phyloP scores from a whole-genome alignment of 164 flowering plant genomes.

The Brasenia schreberi region DNA sequence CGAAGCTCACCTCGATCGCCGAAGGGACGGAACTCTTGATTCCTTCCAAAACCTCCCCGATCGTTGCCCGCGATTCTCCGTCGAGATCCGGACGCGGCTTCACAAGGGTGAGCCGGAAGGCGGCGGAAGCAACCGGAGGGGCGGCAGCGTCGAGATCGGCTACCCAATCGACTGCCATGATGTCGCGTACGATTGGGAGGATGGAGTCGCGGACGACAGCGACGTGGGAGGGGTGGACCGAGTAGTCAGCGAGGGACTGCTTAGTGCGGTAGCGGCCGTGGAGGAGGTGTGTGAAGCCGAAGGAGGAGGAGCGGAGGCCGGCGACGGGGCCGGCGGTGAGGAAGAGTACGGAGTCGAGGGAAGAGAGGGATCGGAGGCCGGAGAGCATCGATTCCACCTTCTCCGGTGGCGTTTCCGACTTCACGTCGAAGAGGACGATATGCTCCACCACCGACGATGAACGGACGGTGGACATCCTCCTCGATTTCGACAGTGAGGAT shows the following conservation, averaged over 20 bases:
- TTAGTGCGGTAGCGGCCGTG: constrained; percentile 52
- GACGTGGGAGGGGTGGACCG: constrained; percentile 38
- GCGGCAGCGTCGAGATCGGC: constrained; percentile 13
- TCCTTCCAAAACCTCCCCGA: constrained; percentile 28
- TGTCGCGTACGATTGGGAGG: constrained; percentile 42
- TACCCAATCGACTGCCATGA: constrained; percentile 72
- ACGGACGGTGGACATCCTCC: not conserved
- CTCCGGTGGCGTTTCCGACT: constrained; percentile 22
- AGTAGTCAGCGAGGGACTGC: constrained; percentile 30
- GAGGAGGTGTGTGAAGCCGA: constrained; percentile 46
- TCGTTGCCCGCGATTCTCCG: constrained; percentile 21
- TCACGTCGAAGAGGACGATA: constrained; percentile 68
- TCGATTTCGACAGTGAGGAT: not conserved
- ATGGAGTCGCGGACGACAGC: constrained; percentile 32
- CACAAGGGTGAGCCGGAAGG: constrained; percentile 31
- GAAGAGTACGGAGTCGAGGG: constrained; percentile 40
- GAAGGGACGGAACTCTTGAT: constrained; percentile 19
- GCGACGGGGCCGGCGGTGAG: constrained; percentile 43
- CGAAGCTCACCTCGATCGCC: constrained; percentile 30
- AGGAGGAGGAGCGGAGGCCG: constrained; percentile 16
- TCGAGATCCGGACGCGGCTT: constrained; percentile 38
- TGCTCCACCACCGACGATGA: constrained; percentile 34
- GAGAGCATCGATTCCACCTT: constrained; percentile 36
- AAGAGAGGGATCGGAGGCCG: constrained; percentile 24
- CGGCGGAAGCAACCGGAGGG: constrained; percentile 23